Base-by-base conservation (phyloP, 257 asterid genomes). In the Lantana camara region DNA sequence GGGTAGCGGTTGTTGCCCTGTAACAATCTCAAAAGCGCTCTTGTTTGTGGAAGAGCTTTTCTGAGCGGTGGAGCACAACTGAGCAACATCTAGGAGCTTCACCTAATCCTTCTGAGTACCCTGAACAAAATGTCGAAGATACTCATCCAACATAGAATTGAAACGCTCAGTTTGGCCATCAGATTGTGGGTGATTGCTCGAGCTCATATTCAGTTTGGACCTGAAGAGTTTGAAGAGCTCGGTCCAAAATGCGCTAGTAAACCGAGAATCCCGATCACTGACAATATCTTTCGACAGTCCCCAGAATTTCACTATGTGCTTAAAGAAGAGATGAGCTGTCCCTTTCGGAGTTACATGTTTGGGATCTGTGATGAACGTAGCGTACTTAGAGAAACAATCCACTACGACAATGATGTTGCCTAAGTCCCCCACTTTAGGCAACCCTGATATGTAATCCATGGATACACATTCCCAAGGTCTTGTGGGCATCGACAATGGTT, bases 151-250 rank as follows among this genome's bases (percentile, higher is more conserved):
- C 58, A 52, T 52, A 0, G 58, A 52, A 27, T 52, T 52, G 19
- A 52, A 23, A 19, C 19, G 19, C 10, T 52, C 4, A 0, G 7
- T 52, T 1, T 52, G 58, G 2, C 15, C 58, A 13, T 24, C 17
- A 13, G 58, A 52, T 17, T 52, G 16, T 22, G 58, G 38, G 35
- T 22, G 37, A 13, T 35, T 23, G 35, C 35, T 30, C 35, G 35
- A 30, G 42, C 42, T 37, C 42, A 37, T 37, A 12, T 7, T 37
- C 3, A 37, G n/a, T n/a, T n/a, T n/a, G n/a, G n/a, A n/a, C n/a
- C n/a, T n/a, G n/a, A n/a, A n/a, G n/a, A n/a, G n/a, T 13, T 45
- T 48, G 40, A 47, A 63, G 0, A 63, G 20, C 45, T 63, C 46
- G 1, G 47, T 48, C 38, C 63, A 66, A 14, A 65, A 51, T 0